phyloP scores from a whole-genome alignment of 768 basidiomycete species.

The Asterophora lycoperdoides region DNA sequence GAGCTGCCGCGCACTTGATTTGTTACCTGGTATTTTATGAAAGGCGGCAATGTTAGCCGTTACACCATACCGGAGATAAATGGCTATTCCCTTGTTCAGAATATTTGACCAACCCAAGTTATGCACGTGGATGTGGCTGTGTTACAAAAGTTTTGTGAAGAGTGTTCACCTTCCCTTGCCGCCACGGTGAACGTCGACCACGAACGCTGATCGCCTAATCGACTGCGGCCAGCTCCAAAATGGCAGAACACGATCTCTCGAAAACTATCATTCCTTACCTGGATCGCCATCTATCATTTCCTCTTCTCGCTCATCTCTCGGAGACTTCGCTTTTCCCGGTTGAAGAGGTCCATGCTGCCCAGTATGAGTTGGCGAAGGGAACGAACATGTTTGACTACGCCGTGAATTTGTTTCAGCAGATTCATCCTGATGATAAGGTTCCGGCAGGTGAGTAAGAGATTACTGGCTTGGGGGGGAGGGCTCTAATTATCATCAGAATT shows the following conservation, averaged over 20 bases:
- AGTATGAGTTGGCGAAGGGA: constrained; percentile 95
- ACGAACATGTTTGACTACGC: constrained; percentile 99
- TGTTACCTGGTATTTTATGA: constrained; percentile 4
- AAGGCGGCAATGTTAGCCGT: constrained; percentile 64
- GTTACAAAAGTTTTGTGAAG: constrained; percentile 14
- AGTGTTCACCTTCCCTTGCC: constrained; percentile 5
- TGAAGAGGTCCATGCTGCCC: constrained; percentile 80
- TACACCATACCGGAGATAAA: constrained; percentile 47
- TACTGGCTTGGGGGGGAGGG: neutral
- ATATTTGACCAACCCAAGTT: neutral
- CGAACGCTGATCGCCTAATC: neutral
- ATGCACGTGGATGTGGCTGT: constrained; percentile 3
- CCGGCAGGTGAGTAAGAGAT: constrained; percentile 52
- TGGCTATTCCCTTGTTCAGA: neutral
- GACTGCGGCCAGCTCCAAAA: constrained; percentile 20
- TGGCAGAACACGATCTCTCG: constrained; percentile 91
- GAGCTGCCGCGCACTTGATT: constrained; percentile 39
- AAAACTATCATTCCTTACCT: constrained; percentile 87
- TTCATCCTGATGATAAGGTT: constrained; percentile 66
- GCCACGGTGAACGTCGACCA: constrained; percentile 12
- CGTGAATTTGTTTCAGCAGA: constrained; percentile 70
- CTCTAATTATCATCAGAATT: constrained; percentile 55
- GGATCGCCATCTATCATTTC: constrained; percentile 93
- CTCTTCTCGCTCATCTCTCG: constrained; percentile 83
- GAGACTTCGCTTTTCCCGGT: constrained; percentile 72